A percentile compares a stretch with the other conserved stretches of the same genome.
Conservation (phyloP, 1,139 yeast genomes). For the Magnusiomyces suaveolens region DNA sequence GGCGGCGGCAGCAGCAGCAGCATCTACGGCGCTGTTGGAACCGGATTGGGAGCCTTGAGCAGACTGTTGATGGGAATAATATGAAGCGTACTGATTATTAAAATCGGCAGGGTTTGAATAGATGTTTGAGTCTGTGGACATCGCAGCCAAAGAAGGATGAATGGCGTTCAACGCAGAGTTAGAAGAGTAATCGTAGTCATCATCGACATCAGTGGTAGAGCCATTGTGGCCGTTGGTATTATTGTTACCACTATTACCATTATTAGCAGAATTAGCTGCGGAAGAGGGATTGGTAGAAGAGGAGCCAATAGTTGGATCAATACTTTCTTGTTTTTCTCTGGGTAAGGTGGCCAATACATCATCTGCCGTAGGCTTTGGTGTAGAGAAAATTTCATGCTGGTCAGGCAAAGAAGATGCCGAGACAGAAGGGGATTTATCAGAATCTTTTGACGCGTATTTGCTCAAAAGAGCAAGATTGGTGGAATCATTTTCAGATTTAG, state of each 20-base stretch:
- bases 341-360: no score
- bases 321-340: no score
- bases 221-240: not conserved
- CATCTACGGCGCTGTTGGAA: not conserved
- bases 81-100: not conserved
- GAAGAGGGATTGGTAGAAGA: not conserved
- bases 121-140: not conserved
- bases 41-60: not conserved
- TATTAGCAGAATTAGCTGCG: not conserved
- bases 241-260: not conserved
- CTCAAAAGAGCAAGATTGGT: not conserved
- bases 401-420: no score
- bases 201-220: not conserved
- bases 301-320: no score
- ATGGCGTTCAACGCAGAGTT: slow-evolving; percentile 3
- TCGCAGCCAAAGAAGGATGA: slow-evolving; percentile 6
- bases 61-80: not conserved
- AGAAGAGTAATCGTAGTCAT: not conserved
- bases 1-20: not conserved
- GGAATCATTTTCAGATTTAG: not conserved
- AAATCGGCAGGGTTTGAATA: not conserved
- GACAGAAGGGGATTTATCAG: no score
- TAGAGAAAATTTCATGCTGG: no score
- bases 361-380: not conserved
- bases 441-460: not conserved